These are phyloP conservation scores for Aspergillus conjunctus DNA, from an alignment of 495 filamentous ascomycete species.

Conservation along the genomic window DNA sequence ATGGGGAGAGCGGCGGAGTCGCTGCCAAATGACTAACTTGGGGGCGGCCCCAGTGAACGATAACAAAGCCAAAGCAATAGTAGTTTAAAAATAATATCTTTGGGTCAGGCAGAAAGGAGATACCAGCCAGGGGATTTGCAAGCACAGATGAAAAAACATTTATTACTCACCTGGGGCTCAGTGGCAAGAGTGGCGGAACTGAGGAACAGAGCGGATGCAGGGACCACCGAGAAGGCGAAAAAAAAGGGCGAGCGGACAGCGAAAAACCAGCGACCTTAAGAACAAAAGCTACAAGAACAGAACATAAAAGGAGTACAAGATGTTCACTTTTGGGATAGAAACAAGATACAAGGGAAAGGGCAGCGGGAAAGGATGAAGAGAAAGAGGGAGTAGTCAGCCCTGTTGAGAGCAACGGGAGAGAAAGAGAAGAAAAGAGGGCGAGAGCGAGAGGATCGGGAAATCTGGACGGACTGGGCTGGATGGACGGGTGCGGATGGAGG, in stretches of 20 bases:
- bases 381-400: conserved; percentile 17
- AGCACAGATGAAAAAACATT: conserved; percentile 1
- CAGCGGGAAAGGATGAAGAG: conserved; percentile 3
- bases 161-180: conserved; percentile 28
- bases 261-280: conserved; percentile 4
- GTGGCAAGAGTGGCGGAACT: conserved; percentile 31
- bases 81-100: conserved; percentile 6
- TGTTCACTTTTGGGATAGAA: conserved; percentile 5
- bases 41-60: conserved; percentile 22
- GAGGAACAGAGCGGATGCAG: conserved; percentile 26
- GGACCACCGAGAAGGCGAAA: conserved; percentile 23
- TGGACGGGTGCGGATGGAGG: conserved; percentile 21
- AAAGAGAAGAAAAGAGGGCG: conserved; percentile 7
- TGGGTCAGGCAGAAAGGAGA: conserved; percentile 19
- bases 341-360: conserved; percentile 18
- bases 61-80: conserved; percentile 6
- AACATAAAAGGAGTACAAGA: neutral
- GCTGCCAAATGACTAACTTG: conserved; percentile 26
- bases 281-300: conserved; percentile 11
- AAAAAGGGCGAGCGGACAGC: conserved; percentile 14
- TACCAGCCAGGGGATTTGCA: neutral
- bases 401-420: conserved; percentile 16
- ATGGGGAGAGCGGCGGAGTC: conserved; percentile 23
- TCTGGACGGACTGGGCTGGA: conserved; percentile 16
- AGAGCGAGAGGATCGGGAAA: conserved; percentile 5